phyloP scores from a whole-genome alignment of 2,329 filamentous ascomycete species.

The Ceratocystiopsis sp. region DNA sequence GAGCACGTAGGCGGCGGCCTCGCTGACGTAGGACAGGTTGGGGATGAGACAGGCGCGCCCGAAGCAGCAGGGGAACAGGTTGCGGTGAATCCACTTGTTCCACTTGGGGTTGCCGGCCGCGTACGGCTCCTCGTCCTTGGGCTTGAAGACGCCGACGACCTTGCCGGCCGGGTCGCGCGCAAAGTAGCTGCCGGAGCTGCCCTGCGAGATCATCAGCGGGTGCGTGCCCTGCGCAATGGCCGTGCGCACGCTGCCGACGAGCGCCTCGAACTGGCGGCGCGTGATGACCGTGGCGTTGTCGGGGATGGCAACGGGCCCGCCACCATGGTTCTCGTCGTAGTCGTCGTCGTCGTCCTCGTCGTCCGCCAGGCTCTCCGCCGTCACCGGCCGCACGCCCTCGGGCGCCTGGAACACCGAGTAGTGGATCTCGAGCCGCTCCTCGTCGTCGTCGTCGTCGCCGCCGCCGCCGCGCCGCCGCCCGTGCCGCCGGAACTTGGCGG shows the following conservation, averaged over 20 bases:
- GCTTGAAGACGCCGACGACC: constrained; percentile 95
- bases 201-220: constrained; percentile 90
- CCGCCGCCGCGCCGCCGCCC: constrained; percentile 36
- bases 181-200: constrained; percentile 96
- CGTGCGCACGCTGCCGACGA: constrained; percentile 75
- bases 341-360: constrained; percentile 2
- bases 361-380: constrained; percentile 52
- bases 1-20: constrained; percentile 90
- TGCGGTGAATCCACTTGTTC: constrained; percentile 99
- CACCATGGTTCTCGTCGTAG: constrained; percentile 46
- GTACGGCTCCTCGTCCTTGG: constrained; percentile 97
- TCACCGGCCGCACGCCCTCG: constrained; percentile 68
- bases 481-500: constrained; percentile 85
- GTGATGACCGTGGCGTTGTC: constrained; percentile 11
- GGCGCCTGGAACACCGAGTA: constrained; percentile 93
- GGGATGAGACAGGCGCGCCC: constrained; percentile 88
- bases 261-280: constrained; percentile 61
- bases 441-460: constrained; percentile 39
- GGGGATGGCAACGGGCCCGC: constrained; percentile 46
- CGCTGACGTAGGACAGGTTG: constrained; percentile 93
- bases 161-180: constrained; percentile 81
- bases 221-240: constrained; percentile 86
- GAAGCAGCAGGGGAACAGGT: constrained; percentile 94
- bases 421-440: constrained; percentile 85
- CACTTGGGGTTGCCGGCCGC: constrained; percentile 95